Evolutionary conservation across 352 stramenopile species (phyloP).

Genomic region (Phytopythium boreale): DNA sequence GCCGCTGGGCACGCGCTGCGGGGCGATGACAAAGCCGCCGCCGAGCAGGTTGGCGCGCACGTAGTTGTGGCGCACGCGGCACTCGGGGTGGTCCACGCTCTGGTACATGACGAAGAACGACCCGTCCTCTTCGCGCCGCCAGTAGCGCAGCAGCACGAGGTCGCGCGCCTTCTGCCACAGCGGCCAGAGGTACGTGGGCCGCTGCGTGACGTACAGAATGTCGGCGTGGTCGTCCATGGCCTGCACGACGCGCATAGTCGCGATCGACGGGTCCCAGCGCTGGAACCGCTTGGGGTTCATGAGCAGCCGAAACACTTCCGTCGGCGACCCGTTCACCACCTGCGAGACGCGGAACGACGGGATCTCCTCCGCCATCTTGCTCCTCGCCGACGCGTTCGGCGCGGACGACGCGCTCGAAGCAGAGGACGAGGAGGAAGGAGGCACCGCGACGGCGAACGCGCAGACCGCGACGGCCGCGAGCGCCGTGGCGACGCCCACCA

Average conservation of each 20-base stretch:
- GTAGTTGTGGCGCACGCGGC: slow-evolving; percentile 84
- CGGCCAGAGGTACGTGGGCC: slow-evolving; percentile 82
- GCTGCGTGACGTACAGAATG: slow-evolving; percentile 85
- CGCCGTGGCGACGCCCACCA: slow-evolving; percentile 75
- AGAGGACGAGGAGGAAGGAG: neutral
- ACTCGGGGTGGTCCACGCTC: slow-evolving; percentile 83
- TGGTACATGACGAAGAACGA: slow-evolving; percentile 92
- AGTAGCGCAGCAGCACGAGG: slow-evolving; percentile 87
- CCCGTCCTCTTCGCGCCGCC: slow-evolving; percentile 84
- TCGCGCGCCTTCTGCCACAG: slow-evolving; percentile 85
- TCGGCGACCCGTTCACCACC: slow-evolving; percentile 80
- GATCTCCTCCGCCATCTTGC: slow-evolving; percentile 69
- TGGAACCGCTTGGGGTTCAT: slow-evolving; percentile 87
- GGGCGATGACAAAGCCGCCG: slow-evolving; percentile 83
- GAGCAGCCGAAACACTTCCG: slow-evolving; percentile 77
- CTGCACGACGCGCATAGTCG: slow-evolving; percentile 81
- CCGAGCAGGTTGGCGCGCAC: slow-evolving; percentile 77
- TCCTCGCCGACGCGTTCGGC: neutral
- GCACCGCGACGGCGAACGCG: slow-evolving; percentile 40
- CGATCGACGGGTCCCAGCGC: slow-evolving; percentile 76
- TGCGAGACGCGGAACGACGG: slow-evolving; percentile 81
- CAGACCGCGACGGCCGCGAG: slow-evolving; percentile 61
- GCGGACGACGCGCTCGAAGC: neutral
- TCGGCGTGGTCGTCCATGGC: slow-evolving; percentile 88
- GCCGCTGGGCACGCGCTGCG: slow-evolving; percentile 74